These are phyloP conservation scores for Chiua virens DNA, from an alignment of 768 basidiomycete genomes.

Conservation along the genomic window DNA sequence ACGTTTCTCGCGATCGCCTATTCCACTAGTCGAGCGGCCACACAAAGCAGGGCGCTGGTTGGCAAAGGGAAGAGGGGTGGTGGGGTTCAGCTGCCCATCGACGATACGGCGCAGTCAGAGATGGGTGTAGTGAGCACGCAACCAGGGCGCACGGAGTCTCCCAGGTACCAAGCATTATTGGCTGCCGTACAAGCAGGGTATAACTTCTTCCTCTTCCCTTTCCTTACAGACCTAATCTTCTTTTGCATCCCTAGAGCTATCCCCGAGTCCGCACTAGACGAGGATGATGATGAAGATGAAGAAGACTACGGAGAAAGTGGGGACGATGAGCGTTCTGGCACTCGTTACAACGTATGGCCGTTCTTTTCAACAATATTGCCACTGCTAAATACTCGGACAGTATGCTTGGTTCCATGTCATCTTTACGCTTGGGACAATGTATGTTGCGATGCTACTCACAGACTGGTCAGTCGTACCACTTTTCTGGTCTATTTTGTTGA, in stretches of 20 bases:
- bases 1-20: conserved; percentile 99
- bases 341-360: conserved; percentile 83
- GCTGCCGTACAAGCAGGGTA: conserved; percentile 97
- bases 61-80: conserved; percentile 68
- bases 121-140: conserved; percentile 79
- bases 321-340: conserved; percentile 93
- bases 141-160: conserved; percentile 80
- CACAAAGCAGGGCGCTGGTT: conserved; percentile 87
- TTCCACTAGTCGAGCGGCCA: conserved; percentile 94
- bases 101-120: conserved; percentile 60
- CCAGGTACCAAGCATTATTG: conserved; percentile 89
- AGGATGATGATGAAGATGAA: conserved; percentile 78
- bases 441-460: conserved; percentile 94
- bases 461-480: conserved; percentile 77
- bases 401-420: conserved; percentile 99
- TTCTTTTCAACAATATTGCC: background rate
- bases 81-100: conserved; percentile 61
- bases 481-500: background rate
- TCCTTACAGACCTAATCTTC: background rate
- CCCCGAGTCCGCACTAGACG: conserved; percentile 88
- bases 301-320: conserved; percentile 70
- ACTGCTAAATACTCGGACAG: conserved; percentile 38
- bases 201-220: conserved; percentile 16
- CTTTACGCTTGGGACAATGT: conserved; percentile 95
- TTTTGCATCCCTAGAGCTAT: conserved; percentile 59